Base-by-base conservation (phyloP, 2,329 filamentous ascomycete genomes). In the Monilinia polystroma region DNA sequence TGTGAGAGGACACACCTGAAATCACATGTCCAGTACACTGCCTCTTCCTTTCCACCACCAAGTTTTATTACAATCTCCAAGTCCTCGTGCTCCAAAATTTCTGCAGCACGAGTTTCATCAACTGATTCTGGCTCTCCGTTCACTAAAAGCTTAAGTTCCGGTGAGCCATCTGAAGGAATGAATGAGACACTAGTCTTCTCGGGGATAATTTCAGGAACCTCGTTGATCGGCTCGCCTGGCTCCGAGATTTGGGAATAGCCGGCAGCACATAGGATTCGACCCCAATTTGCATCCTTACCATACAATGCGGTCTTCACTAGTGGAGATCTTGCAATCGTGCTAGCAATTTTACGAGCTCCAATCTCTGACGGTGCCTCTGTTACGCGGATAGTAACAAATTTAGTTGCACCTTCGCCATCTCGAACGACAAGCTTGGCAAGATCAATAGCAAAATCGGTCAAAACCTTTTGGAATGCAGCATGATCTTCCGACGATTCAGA, bases 231-330 rank as follows among this genome's bases (percentile, higher is more conserved):
- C 72, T 82, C 78, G 1, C 84, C 85, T 0, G 85, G 86, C 71
- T 86, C 84, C 2, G 83, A 85, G 69, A 89, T 82, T 57, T 87
- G 80, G 18, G 87, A 82, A 77, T 98, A 98, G 3, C 95, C 95
- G 5, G 93, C 93, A 0, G 95, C 94, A 78, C 95, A 98, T 38
- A 98, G 84, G 70, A 99, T 96, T 65, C 95, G 92, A 45, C 95
- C 95, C 95, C 95, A 99, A 82, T 99, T 99, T 23, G 95, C 95
- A 77, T 99, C 95, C 77, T 93, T 92, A 71, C 95, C 95, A 79
- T 99, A 99, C 52, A 99, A 83, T 0, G 95, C 95, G 0, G 95
- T 99, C 83, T 99, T 99, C 73, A 99, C 95, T 16, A 99, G 86
- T 11, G 95, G 92, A 0, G 93, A 97, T 62, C 90, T 87, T 20